Conservation (phyloP, 2,329 filamentous ascomycete species). For the Microsporum audouinii region DNA sequence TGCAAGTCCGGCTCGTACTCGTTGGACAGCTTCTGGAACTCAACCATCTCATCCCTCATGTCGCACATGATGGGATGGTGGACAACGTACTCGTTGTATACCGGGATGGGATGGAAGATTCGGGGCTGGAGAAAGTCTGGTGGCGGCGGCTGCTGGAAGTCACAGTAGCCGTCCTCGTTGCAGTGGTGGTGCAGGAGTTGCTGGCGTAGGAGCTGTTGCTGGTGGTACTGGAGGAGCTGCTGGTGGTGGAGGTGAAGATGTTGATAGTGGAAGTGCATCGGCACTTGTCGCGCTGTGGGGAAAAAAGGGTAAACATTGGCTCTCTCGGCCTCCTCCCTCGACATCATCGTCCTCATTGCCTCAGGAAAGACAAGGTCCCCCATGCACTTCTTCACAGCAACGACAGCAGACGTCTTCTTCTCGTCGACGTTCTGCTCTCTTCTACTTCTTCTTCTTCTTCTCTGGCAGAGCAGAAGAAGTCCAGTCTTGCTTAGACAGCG, state of each 20-base stretch:
- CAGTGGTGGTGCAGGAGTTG: background rate
- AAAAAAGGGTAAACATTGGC: background rate
- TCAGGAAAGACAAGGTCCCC: background rate
- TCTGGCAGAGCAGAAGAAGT: background rate
- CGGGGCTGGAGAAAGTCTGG: background rate
- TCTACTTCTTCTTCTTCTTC: background rate
- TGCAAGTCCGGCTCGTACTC: conserved; percentile 48
- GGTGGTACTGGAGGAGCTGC: background rate
- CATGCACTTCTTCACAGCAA: background rate
- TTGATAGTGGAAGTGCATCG: conserved; percentile 2
- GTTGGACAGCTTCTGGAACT: conserved; percentile 51
- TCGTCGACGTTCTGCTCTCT: background rate
- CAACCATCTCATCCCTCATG: conserved; percentile 45
- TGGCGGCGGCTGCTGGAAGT: background rate
- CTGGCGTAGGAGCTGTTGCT: background rate
- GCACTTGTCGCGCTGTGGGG: background rate
- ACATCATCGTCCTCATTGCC: background rate
- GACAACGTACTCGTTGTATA: background rate
- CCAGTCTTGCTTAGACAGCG: background rate
- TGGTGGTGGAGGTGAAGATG: background rate
- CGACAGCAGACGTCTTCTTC: background rate
- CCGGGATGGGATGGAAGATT: background rate
- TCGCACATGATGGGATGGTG: conserved; percentile 22
- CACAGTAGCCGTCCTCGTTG: background rate
- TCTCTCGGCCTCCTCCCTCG: background rate